Conservation (phyloP, 2,329 filamentous ascomycete genomes). For the Pezizomycotina sp. region DNA sequence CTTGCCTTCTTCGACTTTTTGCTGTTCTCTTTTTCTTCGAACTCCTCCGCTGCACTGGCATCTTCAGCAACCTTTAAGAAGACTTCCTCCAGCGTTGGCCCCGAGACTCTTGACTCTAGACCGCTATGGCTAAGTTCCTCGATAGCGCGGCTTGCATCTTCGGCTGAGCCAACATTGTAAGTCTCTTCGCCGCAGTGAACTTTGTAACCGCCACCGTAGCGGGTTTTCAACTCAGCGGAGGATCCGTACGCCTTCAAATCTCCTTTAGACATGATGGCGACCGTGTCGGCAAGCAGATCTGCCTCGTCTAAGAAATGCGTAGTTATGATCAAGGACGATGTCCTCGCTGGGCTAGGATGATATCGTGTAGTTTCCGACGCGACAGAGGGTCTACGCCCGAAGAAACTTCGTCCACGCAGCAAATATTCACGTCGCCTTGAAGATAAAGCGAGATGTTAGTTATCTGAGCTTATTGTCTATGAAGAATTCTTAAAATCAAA, state of each 20-base stretch:
- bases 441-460: too few relatives aligned
- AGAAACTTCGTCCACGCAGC: constrained; percentile 81
- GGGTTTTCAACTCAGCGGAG: constrained; percentile 69
- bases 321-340: constrained; percentile 65
- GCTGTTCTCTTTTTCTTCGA: constrained; percentile 21
- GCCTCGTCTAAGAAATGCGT: constrained; percentile 92
- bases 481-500: too few relatives aligned
- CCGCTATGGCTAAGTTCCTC: constrained; percentile 54
- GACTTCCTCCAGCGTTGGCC: constrained; percentile 82
- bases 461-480: too few relatives aligned
- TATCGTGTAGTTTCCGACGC: constrained; percentile 84
- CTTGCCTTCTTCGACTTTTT: too few relatives aligned
- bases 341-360: constrained; percentile 69
- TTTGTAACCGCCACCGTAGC: constrained; percentile 66
- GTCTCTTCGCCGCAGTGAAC: constrained; percentile 53
- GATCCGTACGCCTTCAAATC: constrained; percentile 66
- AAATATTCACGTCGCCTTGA: constrained; percentile 72
- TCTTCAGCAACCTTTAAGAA: constrained; percentile 78
- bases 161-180: constrained; percentile 54
- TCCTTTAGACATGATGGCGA: constrained; percentile 74
- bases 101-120: too few relatives aligned
- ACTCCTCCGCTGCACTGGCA: constrained; percentile 30
- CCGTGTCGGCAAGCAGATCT: constrained; percentile 73
- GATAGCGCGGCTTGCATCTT: constrained; percentile 55
- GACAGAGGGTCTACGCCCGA: constrained; percentile 77